Percentiles rank a stretch among this genome's conserved stretches.
Evolutionary conservation across 768 basidiomycete species (phyloP).

Genomic region (Russula virescens): DNA sequence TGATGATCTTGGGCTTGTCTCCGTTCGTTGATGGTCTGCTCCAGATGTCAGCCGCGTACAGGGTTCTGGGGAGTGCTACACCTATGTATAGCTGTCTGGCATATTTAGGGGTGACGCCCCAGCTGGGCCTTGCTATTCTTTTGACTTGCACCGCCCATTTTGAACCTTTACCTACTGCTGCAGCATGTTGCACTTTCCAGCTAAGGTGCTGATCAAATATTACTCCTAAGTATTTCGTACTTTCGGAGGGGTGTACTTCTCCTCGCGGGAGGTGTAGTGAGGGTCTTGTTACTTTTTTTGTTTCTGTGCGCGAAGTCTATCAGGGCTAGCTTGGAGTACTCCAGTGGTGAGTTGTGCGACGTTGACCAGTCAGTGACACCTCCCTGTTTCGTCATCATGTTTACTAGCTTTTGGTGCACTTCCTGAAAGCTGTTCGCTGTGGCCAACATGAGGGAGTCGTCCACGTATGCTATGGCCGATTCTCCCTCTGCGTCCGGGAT

Average conservation of each 20-base stretch:
- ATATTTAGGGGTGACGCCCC: neutral
- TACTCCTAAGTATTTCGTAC: neutral
- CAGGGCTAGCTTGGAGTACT: neutral
- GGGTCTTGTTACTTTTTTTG: neutral
- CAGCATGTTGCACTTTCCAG: neutral
- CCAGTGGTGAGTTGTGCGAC: neutral
- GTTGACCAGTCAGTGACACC: neutral
- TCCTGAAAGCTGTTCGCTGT: constrained; percentile 26
- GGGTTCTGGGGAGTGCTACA: neutral
- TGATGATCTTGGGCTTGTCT: too few species aligned
- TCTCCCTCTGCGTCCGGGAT: neutral
- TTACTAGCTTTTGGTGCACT: neutral
- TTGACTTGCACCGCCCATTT: neutral
- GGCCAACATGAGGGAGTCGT: constrained; percentile 22
- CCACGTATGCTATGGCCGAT: neutral
- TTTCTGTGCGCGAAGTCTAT: neutral
- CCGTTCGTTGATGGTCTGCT: too few species aligned
- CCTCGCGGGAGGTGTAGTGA: neutral
- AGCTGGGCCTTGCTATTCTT: neutral
- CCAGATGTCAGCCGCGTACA: neutral
- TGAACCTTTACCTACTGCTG: neutral
- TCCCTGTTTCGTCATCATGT: neutral
- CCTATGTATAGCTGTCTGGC: neutral
- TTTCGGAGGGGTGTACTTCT: neutral
- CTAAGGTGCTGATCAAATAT: neutral